A percentile compares a stretch with the other conserved stretches of the same genome.
These are phyloP conservation scores for Dentipellis sp. DNA, from an alignment of 768 basidiomycete genomes.

Conservation along the genomic window DNA sequence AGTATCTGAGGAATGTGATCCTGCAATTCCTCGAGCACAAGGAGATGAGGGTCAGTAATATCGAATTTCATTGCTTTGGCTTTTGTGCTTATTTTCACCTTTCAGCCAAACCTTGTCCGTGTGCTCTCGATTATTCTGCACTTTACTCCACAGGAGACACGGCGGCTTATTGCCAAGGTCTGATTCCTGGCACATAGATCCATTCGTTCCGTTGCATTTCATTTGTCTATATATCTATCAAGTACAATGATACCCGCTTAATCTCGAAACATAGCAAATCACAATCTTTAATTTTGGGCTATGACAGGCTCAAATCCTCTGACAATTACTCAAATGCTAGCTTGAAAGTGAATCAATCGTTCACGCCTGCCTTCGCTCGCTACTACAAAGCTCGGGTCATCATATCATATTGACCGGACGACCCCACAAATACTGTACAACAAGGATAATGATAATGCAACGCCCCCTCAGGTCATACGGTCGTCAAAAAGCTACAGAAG, in stretches of 20 bases:
- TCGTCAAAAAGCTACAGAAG: no score
- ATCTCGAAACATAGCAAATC: not conserved
- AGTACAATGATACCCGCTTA: not conserved
- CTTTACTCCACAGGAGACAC: slow-evolving; percentile 92
- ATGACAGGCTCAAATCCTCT: not conserved
- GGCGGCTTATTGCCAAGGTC: slow-evolving; percentile 83
- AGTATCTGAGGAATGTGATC: slow-evolving; percentile 94
- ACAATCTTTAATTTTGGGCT: not conserved
- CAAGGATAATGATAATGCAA: no score
- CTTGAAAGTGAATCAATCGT: no score
- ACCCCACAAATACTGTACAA: no score
- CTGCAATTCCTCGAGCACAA: slow-evolving; percentile 97
- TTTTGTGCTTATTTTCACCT: slow-evolving; percentile 5
- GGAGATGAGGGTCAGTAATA: slow-evolving; percentile 82
- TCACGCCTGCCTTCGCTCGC: no score
- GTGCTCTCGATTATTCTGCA: slow-evolving; percentile 88
- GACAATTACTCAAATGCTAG: no score
- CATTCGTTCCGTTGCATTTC: not conserved
- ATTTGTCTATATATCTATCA: not conserved
- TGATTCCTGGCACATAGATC: slow-evolving; percentile 15
- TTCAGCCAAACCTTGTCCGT: slow-evolving; percentile 78
- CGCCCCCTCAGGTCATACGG: no score
- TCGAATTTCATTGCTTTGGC: not conserved
- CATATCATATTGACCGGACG: no score
- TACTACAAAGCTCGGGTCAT: no score